Base-by-base conservation (phyloP, 371 early-diverging fungal species). In the Rhizopus sp. region DNA sequence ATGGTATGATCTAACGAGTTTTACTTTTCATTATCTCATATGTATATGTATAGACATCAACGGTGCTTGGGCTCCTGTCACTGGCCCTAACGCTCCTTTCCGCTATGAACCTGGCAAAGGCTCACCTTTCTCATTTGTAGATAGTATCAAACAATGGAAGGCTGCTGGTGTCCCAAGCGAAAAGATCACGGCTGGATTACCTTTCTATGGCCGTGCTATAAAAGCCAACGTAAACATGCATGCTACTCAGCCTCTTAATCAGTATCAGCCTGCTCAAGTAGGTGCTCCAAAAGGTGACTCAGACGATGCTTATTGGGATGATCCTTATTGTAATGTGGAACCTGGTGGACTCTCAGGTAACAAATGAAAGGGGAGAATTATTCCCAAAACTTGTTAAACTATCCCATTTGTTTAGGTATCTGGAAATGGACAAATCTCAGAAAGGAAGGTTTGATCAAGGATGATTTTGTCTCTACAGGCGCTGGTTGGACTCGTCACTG, bases 401-500 rank as follows among this genome's bases (percentile, higher is more conserved):
- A 7, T 9, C 3, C 4, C 15, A 46, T 8, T 46, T 46, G 62
- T 7, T 67, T 70, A 33, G 76, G 74, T 63, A 56, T 80, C 6
- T 88, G 88, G 86, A 81, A 82, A 60, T 90, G 85, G 83, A 65
- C 69, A 49, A 83, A 84, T 60, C 40, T 90, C 51, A 81, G 88
- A 6, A 71, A 72, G 7, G 75, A 80, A 55, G 78, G 78, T 6
- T 54, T 84, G 1, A 45, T 88, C 9, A 50, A 62, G n/a, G 58
- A 62, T 10, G 74, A 75, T 32, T 65, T 61, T 4, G 68, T 71
- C 6, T 68, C 68, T 17, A 68, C 88, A 4, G 80, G 70, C 30
- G 23, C 63, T 30, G 78, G 78, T 7, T 86, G 82, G 82, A 61
- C 62, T 10, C 80, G 85, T 16, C 65, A 82, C 56, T 87, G 83